These are phyloP conservation scores for Bryum argenteum DNA, from an alignment of 225 moss, liverwort and hornwort genomes.

Conservation along the genomic window DNA sequence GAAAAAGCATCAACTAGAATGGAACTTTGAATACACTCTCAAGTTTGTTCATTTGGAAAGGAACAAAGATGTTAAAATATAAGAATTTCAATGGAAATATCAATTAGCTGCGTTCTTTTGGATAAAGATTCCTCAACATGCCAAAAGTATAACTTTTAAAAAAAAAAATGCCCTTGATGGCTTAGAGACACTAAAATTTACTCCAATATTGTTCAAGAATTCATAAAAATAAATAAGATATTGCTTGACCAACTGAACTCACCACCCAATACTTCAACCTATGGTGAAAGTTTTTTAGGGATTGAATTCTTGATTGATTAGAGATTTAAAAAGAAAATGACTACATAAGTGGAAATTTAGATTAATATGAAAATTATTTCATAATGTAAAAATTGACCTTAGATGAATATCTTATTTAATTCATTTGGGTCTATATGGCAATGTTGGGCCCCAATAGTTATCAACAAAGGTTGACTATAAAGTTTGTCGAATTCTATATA, in stretches of 20 bases:
- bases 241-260: background rate
- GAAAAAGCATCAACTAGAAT: background rate
- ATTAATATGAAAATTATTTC: constrained; percentile 17
- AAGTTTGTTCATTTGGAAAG: background rate
- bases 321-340: background rate
- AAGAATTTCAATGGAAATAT: background rate
- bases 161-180: background rate
- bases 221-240: background rate
- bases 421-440: constrained; percentile 29
- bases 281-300: constrained; percentile 1
- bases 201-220: background rate
- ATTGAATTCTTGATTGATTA: background rate
- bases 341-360: background rate
- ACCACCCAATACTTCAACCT: background rate
- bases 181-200: background rate
- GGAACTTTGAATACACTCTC: background rate
- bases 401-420: constrained; percentile 27
- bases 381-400: background rate
- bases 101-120: background rate
- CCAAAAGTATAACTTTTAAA: background rate
- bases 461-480: constrained; percentile 1
- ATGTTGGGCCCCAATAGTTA: constrained; percentile 10
- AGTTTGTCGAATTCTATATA: background rate
- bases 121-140: background rate
- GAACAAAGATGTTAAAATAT: background rate